Percentiles rank a stretch among this genome's conserved stretches.
Evolutionary conservation across 495 filamentous ascomycete genomes (phyloP).

Genomic region (Thozetella sp.): DNA sequence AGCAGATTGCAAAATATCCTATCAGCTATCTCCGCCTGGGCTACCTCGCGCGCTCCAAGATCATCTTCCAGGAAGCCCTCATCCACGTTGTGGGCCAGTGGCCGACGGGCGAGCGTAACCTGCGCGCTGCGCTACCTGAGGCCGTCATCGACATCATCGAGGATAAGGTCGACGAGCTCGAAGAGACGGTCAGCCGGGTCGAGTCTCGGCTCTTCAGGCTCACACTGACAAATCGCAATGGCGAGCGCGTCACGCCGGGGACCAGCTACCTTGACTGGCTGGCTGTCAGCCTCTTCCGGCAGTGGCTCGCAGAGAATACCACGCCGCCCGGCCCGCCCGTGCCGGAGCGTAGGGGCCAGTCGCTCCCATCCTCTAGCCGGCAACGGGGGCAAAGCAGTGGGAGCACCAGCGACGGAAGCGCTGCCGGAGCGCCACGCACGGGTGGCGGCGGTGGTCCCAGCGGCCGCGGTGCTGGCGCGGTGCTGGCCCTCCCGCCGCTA

Average conservation of each 20-base stretch:
- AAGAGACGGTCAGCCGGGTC: conserved; percentile 65
- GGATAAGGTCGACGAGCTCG: conserved; percentile 85
- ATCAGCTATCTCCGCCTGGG: conserved; percentile 88
- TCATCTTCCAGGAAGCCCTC: conserved; percentile 87
- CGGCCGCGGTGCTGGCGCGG: conserved; percentile 10
- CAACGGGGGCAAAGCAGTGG: conserved; percentile 5
- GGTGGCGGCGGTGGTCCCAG: conserved; percentile 18
- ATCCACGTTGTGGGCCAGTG: conserved; percentile 93
- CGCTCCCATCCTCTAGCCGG: conserved; percentile 34
- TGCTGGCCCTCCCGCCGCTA: conserved; percentile 29
- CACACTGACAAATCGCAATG: conserved; percentile 73
- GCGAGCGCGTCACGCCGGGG: conserved; percentile 76
- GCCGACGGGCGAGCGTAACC: conserved; percentile 76
- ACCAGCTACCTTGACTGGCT: conserved; percentile 88
- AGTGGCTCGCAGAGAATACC: conserved; percentile 89
- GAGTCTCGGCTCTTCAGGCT: conserved; percentile 82
- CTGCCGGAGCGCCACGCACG: conserved; percentile 19
- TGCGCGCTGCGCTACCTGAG: conserved; percentile 70
- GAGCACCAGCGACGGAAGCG: conserved; percentile 41
- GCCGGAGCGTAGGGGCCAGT: conserved; percentile 4
- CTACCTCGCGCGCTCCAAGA: conserved; percentile 78
- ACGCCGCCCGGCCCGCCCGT: conserved; percentile 63
- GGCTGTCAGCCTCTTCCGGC: conserved; percentile 79
- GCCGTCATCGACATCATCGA: conserved; percentile 84
- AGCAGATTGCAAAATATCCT: conserved; percentile 93